Evolutionary conservation across 768 basidiomycete genomes (phyloP).

Genomic region (Botryobasidium botryosum): DNA sequence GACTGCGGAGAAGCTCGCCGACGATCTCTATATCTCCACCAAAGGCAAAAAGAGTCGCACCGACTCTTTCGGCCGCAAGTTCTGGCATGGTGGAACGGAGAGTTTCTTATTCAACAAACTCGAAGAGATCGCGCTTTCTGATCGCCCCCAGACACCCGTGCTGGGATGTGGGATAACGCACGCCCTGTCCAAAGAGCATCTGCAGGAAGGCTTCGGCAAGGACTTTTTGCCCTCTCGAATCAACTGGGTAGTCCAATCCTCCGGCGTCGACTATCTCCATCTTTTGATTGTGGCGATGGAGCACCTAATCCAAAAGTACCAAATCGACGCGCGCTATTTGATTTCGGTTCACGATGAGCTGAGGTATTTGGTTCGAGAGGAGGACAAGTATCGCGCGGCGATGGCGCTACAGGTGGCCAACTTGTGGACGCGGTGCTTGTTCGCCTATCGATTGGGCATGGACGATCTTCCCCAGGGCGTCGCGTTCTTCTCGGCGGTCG

Average conservation of each 20-base stretch:
- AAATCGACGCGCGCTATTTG: constrained; percentile 80
- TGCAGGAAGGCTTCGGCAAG: constrained; percentile 61
- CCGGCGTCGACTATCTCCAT: constrained; percentile 95
- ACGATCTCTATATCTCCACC: constrained; percentile 77
- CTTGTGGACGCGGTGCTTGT: constrained; percentile 82
- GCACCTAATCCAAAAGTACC: constrained; percentile 60
- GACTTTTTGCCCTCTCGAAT: constrained; percentile 94
- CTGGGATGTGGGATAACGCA: constrained; percentile 87
- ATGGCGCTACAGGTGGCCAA: constrained; percentile 91
- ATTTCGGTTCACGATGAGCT: constrained; percentile 97
- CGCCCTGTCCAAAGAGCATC: constrained; percentile 78
- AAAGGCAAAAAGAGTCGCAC: constrained; percentile 78
- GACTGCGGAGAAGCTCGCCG: constrained; percentile 62
- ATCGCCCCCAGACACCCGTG: constrained; percentile 78
- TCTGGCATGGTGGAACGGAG: constrained; percentile 96
- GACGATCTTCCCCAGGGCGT: constrained; percentile 90
- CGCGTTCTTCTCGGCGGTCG: constrained; percentile 94
- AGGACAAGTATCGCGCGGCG: constrained; percentile 78
- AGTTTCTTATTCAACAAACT: constrained; percentile 96
- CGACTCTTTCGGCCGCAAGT: constrained; percentile 62
- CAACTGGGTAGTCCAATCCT: constrained; percentile 99
- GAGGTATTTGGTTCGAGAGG: constrained; percentile 78
- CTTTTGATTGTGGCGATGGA: constrained; percentile 93
- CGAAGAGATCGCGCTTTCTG: constrained; percentile 81
- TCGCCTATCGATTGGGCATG: constrained; percentile 88